Percentiles rank a stretch among this genome's conserved stretches.
These are phyloP conservation scores for Colletotrichum caudatum DNA, from an alignment of 2,329 filamentous ascomycete species.

Conservation along the genomic window DNA sequence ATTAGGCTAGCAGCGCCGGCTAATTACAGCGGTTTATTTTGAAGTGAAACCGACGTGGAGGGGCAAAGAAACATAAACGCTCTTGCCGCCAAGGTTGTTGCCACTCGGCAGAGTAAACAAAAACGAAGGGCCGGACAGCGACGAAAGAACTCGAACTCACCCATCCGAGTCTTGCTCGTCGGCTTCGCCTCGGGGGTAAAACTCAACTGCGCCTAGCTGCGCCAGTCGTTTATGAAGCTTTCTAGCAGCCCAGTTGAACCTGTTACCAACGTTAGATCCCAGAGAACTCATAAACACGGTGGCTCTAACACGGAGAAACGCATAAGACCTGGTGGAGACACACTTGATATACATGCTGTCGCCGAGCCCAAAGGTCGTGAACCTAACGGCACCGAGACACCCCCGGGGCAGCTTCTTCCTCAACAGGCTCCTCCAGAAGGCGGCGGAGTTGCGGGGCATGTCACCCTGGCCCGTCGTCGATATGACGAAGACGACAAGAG, in stretches of 20 bases:
- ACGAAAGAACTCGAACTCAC: conserved; percentile 59
- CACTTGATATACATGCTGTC: conserved; percentile 95
- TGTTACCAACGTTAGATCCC: conserved; percentile 50
- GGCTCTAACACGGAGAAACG: not conserved
- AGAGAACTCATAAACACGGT: too few species aligned
- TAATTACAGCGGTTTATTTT: too few species aligned
- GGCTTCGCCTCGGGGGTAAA: conserved; percentile 84
- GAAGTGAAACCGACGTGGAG: not conserved
- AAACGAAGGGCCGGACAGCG: not conserved
- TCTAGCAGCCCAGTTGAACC: conserved; percentile 92
- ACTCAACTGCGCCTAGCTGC: conserved; percentile 83
- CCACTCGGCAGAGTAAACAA: not conserved
- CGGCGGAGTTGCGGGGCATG: conserved; percentile 83
- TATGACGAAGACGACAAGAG: conserved; percentile 80
- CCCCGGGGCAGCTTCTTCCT: conserved; percentile 80
- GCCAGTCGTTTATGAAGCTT: conserved; percentile 87
- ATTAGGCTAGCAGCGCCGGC: not conserved
- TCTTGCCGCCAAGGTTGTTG: not conserved
- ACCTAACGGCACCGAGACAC: conserved; percentile 76
- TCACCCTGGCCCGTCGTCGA: conserved; percentile 97
- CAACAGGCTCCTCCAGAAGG: conserved; percentile 88
- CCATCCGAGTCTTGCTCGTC: conserved; percentile 96
- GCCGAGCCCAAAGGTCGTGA: conserved; percentile 90
- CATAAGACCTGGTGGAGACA: conserved; percentile 44
- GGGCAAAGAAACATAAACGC: not conserved